Conservation (phyloP, 345 rosid species). For the Arabidopsis thaliana region DNA sequence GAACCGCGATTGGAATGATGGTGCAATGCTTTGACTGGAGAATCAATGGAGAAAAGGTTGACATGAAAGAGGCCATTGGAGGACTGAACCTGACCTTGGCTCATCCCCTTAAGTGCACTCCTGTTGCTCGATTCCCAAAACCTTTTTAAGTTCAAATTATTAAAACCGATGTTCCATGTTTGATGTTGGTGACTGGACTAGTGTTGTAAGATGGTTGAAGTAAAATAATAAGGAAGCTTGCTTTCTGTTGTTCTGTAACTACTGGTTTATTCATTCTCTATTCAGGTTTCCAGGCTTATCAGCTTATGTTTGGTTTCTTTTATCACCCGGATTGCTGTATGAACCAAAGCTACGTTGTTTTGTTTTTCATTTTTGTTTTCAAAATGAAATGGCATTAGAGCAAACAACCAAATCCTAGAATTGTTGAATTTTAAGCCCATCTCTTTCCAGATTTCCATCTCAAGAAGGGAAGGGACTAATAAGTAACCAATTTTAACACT, state of each 20-base stretch:
- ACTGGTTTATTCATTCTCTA: neutral
- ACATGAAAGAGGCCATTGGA: neutral
- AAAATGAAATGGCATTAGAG: no score
- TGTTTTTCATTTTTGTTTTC: no score
- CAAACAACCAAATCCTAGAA: no score
- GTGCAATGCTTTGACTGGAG: constrained; percentile 16
- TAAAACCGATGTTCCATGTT: no score
- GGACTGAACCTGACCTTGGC: neutral
- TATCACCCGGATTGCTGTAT: no score
- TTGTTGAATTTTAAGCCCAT: no score
- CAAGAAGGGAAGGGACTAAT: no score
- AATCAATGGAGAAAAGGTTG: neutral
- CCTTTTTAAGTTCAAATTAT: neutral
- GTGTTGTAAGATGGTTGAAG: neutral
- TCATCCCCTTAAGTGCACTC: constrained; percentile 11
- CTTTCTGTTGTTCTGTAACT: neutral
- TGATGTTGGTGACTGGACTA: neutral
- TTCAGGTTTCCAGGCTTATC: neutral
- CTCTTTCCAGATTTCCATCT: no score
- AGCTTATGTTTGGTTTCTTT: neutral
- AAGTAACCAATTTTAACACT: no score
- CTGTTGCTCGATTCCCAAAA: neutral
- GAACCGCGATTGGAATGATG: neutral
- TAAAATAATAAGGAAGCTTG: neutral
- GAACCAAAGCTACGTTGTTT: no score